Evolutionary conservation across 2,329 filamentous ascomycete species (phyloP), one percentile per base, ranked within the genome.

Genomic region (Leptodontidium sp.): DNA sequence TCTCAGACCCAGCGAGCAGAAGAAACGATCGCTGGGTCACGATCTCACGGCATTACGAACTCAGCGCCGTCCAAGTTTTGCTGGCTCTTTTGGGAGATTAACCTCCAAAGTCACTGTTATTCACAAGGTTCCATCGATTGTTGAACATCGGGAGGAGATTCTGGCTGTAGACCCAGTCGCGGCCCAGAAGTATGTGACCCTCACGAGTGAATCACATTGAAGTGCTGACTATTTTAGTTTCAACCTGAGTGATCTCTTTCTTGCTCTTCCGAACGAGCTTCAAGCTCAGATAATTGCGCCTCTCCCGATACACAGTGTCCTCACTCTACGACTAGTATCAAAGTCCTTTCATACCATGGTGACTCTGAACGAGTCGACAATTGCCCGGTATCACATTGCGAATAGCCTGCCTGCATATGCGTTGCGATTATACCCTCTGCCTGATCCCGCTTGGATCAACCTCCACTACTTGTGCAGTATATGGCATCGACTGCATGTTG

Each of bases 401-500:
- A 81, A 88, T 69, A 85, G 87, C 70, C 83, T 91, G 4, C 88
- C 88, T 9, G 82, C 82, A 38, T 91, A 90, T 73, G 86, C 88
- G 29, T 82, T 85, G 55, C 84, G 86, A 43, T 80, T 91, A 15
- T 91, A 90, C 70, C 88, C 88, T 1, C 72, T 83, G 1, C 81
- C 82, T n/a, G 81, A 85, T 49, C 77, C 81, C 4, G 75, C 80
- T 21, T 78, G 83, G 21, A 80, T 87, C 64, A 88, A 83, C 69
- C 84, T 91, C 43, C 87, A 89, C 73, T 86, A 90, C 70, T 78
- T 91, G 0, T 90, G 88, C 74, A 85, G 88, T 24, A 80, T 91
- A 73, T 90, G 88, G 88, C 88, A 91, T 76, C 85, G 88, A 21
- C 78, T 91, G 1, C 88, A 90, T 74, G 88, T 90, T 32, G 86